Conservation (phyloP, 768 basidiomycete species). For the Leucocoprinus birnbaumii region DNA sequence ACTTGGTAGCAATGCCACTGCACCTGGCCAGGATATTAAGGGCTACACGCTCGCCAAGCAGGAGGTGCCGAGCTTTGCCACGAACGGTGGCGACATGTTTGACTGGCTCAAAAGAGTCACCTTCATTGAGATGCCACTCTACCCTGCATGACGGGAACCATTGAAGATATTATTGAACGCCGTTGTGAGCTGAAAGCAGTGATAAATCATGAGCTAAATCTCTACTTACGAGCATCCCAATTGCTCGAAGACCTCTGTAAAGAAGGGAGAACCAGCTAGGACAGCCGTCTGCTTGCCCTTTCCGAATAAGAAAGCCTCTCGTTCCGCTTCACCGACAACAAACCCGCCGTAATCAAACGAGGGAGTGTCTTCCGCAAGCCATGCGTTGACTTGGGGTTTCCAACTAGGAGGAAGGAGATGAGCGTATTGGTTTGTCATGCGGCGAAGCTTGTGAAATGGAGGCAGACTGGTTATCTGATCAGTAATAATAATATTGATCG, state of each 20-base stretch:
- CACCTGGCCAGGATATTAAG: slow-evolving; percentile 93
- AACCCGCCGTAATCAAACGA: slow-evolving; percentile 97
- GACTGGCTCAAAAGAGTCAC: slow-evolving; percentile 75
- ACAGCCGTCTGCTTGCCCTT: slow-evolving; percentile 80
- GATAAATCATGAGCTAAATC: not conserved
- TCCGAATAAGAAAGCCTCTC: slow-evolving; percentile 86
- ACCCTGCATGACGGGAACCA: slow-evolving; percentile 49
- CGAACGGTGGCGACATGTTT: slow-evolving; percentile 88
- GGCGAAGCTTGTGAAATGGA: not conserved
- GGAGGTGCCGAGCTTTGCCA: slow-evolving; percentile 83
- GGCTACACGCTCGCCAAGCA: slow-evolving; percentile 91
- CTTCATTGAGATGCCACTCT: slow-evolving; percentile 91
- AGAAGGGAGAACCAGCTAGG: slow-evolving; percentile 93
- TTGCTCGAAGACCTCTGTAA: slow-evolving; percentile 87
- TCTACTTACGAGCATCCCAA: slow-evolving; percentile 83
- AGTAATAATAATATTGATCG: too few species aligned
- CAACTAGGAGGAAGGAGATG: slow-evolving; percentile 93
- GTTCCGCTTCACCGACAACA: slow-evolving; percentile 87
- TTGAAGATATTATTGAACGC: not conserved
- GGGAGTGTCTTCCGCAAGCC: slow-evolving; percentile 93
- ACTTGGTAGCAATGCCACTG: slow-evolving; percentile 97
- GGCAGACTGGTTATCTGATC: too few species aligned
- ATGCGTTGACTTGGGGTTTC: slow-evolving; percentile 75
- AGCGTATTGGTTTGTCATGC: slow-evolving; percentile 27
- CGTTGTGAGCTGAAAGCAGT: not conserved